Conservation (phyloP, 108 stramenopile genomes). For the Fistulifera pelliculosa region DNA sequence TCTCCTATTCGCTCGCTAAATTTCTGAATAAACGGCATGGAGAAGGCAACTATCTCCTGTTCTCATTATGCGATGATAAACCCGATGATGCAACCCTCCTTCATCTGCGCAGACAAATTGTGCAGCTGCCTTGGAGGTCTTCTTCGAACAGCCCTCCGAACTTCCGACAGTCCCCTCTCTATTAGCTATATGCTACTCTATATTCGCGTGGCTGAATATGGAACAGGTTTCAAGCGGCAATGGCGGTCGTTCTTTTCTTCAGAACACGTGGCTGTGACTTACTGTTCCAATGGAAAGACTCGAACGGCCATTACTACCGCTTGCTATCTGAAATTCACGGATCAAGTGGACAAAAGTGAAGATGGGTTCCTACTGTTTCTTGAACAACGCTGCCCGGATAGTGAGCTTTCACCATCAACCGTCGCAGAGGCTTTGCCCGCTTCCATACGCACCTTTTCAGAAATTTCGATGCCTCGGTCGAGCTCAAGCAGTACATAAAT, state of each 20-base stretch:
- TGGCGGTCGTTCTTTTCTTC: no score
- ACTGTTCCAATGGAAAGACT: slow-evolving; percentile 86
- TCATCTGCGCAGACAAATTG: slow-evolving; percentile 52
- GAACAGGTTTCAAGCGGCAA: slow-evolving; percentile 8
- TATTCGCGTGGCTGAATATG: slow-evolving; percentile 57
- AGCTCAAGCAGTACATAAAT: slow-evolving; percentile 44
- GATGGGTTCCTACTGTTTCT: slow-evolving; percentile 62
- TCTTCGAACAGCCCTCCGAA: slow-evolving; percentile 24
- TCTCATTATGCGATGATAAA: slow-evolving; percentile 41
- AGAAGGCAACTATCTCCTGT: slow-evolving; percentile 33
- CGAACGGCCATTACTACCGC: slow-evolving; percentile 78
- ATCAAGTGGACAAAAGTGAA: slow-evolving; percentile 16
- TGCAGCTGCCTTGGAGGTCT: slow-evolving; percentile 52
- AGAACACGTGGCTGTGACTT: slow-evolving; percentile 42
- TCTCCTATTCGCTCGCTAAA: slow-evolving; percentile 34
- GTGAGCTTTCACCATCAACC: slow-evolving; percentile 2
- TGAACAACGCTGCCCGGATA: slow-evolving; percentile 5
- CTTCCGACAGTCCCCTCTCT: slow-evolving; percentile 49
- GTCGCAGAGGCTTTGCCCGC: slow-evolving; percentile 29
- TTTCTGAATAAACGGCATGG: slow-evolving; percentile 47
- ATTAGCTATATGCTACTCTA: slow-evolving; percentile 55
- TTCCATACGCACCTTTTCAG: slow-evolving; percentile 59
- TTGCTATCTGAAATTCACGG: slow-evolving; percentile 71
- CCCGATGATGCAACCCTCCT: slow-evolving; percentile 42
- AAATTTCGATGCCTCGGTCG: slow-evolving; percentile 62